These are phyloP conservation scores for Backusella parvicylindrica DNA, from an alignment of 192 early-diverging fungal genomes.

Conservation along the genomic window DNA sequence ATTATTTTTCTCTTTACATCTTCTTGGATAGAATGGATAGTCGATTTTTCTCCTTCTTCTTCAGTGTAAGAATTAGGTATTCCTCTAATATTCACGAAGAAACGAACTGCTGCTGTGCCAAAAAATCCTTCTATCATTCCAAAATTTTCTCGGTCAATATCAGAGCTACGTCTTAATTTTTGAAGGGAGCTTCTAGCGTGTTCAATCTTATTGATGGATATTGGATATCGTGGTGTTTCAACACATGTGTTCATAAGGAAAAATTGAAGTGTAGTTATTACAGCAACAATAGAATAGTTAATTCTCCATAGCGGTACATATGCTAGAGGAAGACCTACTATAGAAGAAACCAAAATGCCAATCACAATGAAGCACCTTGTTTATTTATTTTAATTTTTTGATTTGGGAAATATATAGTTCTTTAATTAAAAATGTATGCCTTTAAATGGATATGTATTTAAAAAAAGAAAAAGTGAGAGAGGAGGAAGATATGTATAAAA, in stretches of 20 bases:
- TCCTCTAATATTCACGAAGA: background rate
- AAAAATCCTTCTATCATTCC: constrained; percentile 53
- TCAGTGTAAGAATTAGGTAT: background rate
- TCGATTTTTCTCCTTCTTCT: background rate
- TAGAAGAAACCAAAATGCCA: constrained; percentile 71
- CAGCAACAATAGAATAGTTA: constrained; percentile 60
- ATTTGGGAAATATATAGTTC: background rate
- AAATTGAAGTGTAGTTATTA: constrained; percentile 55
- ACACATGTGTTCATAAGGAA: constrained; percentile 65
- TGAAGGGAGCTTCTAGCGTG: constrained; percentile 58
- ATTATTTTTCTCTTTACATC: background rate
- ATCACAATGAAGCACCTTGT: constrained; percentile 62
- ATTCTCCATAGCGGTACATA: constrained; percentile 65
- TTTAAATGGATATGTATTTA: background rate
- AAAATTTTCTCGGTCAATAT: constrained; percentile 57
- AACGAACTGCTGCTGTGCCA: background rate
- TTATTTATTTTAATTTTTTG: background rate
- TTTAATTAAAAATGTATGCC: background rate
- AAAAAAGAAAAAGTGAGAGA: background rate
- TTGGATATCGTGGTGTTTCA: constrained; percentile 72
- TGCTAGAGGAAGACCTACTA: constrained; percentile 59
- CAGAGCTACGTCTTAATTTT: constrained; percentile 47
- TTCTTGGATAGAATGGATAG: background rate
- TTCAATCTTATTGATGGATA: constrained; percentile 57
- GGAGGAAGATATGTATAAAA: background rate